Conservation (phyloP, 345 rosid genomes). For the Salix viminalis region DNA sequence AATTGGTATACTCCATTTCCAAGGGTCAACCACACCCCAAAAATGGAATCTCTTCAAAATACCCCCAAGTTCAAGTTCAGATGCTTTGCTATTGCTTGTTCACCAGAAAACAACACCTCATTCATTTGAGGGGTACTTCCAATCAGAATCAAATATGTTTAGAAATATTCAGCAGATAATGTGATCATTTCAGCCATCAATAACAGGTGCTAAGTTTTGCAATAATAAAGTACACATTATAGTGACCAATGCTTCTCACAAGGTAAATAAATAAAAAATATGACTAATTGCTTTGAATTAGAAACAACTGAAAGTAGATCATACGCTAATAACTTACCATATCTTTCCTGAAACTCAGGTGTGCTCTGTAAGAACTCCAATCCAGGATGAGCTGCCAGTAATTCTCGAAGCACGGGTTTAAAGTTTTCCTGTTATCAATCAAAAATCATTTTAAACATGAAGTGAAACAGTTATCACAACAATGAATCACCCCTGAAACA, state of each 20-base stretch:
- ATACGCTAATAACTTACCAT: constrained; percentile 45
- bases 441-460: constrained; percentile 1
- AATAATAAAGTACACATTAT: neutral
- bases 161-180: neutral
- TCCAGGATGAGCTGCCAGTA: constrained; percentile 79
- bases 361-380: constrained; percentile 69
- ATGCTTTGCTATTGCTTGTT: neutral
- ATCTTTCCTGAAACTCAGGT: constrained; percentile 90
- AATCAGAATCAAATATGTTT: neutral
- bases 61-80: neutral
- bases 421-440: constrained; percentile 67
- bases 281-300: neutral
- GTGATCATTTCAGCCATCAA: neutral
- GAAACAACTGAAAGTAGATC: neutral
- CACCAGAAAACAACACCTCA: neutral
- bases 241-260: neutral
- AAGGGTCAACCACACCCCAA: neutral
- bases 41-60: neutral
- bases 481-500: neutral
- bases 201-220: neutral
- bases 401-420: constrained; percentile 74
- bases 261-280: neutral
- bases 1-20: neutral
- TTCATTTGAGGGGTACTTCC: neutral
- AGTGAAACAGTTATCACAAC: too few relatives aligned